A percentile compares a stretch with the other conserved stretches of the same genome.
Conservation (phyloP, 768 basidiomycete species). For the Lactarius tabidus region DNA sequence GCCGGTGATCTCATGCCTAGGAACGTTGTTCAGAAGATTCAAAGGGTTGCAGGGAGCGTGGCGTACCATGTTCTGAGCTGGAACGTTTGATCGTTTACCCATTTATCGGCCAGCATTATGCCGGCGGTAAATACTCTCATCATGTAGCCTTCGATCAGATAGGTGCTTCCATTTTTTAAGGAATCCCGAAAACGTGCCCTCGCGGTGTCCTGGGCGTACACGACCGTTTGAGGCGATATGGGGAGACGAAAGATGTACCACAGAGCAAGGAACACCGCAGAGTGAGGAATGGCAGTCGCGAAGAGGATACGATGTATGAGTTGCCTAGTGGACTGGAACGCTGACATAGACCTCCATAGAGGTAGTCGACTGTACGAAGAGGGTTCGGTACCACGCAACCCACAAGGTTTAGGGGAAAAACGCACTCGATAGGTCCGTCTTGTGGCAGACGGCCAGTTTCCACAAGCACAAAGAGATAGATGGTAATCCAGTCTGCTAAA, state of each 20-base stretch:
- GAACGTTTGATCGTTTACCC: conserved; percentile 34
- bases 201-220: conserved; percentile 16
- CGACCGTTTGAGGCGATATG: conserved; percentile 21
- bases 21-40: not conserved
- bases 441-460: conserved; percentile 22
- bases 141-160: conserved; percentile 35
- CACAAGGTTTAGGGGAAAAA: conserved; percentile 2
- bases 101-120: conserved; percentile 37
- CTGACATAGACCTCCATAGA: conserved; percentile 21
- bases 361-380: conserved; percentile 15
- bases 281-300: conserved; percentile 22
- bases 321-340: conserved; percentile 23
- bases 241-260: conserved; percentile 35
- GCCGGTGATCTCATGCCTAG: conserved; percentile 23
- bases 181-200: conserved; percentile 32
- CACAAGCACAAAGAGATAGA: conserved; percentile 22
- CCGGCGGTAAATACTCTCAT: conserved; percentile 34
- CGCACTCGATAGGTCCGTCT: conserved; percentile 22
- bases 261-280: conserved; percentile 24
- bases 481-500: conserved; percentile 23
- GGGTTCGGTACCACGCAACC: conserved; percentile 1
- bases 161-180: conserved; percentile 31
- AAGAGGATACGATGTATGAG: conserved; percentile 21
- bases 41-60: not conserved
- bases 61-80: conserved; percentile 34